phyloP scores from a whole-genome alignment of 805 yeast genomes.

The Spencermartinsiella europaea region DNA sequence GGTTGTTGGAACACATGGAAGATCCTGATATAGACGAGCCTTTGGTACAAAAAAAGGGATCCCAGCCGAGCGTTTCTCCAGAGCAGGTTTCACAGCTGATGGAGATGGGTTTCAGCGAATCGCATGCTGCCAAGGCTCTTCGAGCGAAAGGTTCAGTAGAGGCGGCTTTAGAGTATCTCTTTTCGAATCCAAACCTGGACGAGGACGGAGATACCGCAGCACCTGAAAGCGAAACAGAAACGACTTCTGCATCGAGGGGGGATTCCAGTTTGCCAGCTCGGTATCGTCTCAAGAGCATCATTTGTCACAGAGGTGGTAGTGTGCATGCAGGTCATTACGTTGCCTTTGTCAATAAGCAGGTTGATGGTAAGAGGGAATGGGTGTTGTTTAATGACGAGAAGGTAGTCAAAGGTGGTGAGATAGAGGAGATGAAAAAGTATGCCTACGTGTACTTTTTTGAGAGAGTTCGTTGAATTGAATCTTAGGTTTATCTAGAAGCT shows the following conservation, averaged over 20 bases:
- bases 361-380: constrained; percentile 49
- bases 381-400: constrained; percentile 85
- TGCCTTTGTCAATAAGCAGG: constrained; percentile 52
- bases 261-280: constrained; percentile 28
- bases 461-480: constrained; percentile 17
- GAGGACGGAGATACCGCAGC: constrained; percentile 36
- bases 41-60: constrained; percentile 28
- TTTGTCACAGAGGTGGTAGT: constrained; percentile 86
- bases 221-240: not conserved
- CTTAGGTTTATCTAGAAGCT: no score
- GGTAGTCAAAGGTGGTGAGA: constrained; percentile 51
- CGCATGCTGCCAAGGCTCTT: constrained; percentile 71
- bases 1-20: constrained; percentile 87
- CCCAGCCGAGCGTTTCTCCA: constrained; percentile 4
- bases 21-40: constrained; percentile 72
- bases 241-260: constrained; percentile 7
- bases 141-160: constrained; percentile 58
- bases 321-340: constrained; percentile 94
- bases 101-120: constrained; percentile 73
- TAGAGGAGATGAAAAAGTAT: constrained; percentile 42
- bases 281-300: constrained; percentile 55
- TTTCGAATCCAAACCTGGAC: constrained; percentile 71
- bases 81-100: constrained; percentile 40
- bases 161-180: constrained; percentile 88
- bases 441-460: constrained; percentile 44